phyloP scores from a whole-genome alignment of 78 protist genomes.

The Protostelium mycophagum region DNA sequence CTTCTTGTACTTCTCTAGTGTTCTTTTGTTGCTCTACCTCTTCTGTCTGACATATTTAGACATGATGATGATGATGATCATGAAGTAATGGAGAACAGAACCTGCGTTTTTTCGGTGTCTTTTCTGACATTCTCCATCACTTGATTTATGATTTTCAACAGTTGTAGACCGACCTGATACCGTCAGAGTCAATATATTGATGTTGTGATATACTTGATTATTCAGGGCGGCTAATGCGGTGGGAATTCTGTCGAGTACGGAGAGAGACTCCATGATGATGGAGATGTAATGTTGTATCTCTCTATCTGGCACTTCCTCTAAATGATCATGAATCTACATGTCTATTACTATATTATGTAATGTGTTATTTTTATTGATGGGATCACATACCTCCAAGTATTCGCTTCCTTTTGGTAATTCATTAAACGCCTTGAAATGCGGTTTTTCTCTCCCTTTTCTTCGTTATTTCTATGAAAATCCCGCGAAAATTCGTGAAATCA shows the following conservation, averaged over 20 bases:
- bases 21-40: neutral
- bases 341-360: no score
- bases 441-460: no score
- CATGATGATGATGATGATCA: no score
- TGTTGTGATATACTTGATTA: no score
- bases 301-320: neutral
- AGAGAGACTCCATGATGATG: neutral
- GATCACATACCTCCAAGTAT: neutral
- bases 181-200: no score
- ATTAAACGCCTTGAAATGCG: neutral
- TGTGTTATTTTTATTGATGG: no score
- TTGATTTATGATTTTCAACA: neutral
- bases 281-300: neutral
- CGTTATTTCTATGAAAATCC: no score
- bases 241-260: neutral
- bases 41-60: no score
- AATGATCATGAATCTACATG: neutral
- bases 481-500: no score
- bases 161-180: neutral
- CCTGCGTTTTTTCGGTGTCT: neutral
- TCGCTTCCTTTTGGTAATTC: neutral
- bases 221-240: neutral
- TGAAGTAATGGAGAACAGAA: no score
- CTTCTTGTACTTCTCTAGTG: neutral
- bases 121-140: neutral